These are phyloP conservation scores for Cystofilobasidium macerans DNA, from an alignment of 768 basidiomycete species.

Conservation along the genomic window DNA sequence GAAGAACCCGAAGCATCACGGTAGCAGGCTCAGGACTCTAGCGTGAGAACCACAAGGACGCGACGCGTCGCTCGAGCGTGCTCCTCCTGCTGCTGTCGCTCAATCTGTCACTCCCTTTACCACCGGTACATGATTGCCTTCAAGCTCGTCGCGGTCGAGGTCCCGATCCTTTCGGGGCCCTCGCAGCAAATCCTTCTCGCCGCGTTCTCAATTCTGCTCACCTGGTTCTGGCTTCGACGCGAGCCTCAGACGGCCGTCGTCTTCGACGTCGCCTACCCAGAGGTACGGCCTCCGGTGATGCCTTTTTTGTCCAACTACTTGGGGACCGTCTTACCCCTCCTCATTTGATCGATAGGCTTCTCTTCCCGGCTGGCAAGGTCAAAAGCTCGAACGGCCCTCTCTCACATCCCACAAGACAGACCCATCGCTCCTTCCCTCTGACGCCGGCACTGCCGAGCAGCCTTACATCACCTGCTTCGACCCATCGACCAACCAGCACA, in stretches of 20 bases:
- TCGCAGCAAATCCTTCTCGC: background rate
- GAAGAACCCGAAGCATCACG: no score
- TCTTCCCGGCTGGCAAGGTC: constrained; percentile 8
- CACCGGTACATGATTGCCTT: no score
- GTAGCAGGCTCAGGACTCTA: no score
- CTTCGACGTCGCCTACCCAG: background rate
- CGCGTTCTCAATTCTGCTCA: background rate
- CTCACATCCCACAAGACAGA: constrained; percentile 14
- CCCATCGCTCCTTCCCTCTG: constrained; percentile 11
- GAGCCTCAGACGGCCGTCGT: background rate
- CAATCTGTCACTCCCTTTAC: no score
- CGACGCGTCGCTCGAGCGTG: no score
- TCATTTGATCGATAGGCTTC: background rate
- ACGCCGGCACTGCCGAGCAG: background rate
- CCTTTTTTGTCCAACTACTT: background rate
- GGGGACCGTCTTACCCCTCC: background rate
- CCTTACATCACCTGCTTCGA: constrained; percentile 84
- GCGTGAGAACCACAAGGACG: no score
- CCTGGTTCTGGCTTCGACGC: background rate
- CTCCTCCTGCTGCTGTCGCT: no score
- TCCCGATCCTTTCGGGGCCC: no score
- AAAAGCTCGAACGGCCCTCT: constrained; percentile 2
- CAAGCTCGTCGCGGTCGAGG: no score
- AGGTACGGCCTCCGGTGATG: background rate
- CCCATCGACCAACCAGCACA: constrained; percentile 58